Evolutionary conservation across 2,329 filamentous ascomycete species (phyloP).

Genomic region (Talaromyces sp.): DNA sequence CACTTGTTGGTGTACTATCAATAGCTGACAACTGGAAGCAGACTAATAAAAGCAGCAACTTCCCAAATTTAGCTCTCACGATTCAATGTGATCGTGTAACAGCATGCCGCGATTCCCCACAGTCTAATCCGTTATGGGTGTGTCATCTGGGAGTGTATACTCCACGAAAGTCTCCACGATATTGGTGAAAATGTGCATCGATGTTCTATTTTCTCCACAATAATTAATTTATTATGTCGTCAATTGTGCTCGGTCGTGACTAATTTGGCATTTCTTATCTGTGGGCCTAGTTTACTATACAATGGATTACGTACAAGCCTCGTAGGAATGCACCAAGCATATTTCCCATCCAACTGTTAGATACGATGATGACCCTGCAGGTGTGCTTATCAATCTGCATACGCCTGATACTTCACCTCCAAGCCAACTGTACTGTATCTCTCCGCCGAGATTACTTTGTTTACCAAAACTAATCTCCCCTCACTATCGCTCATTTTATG

Average conservation of each 20-base stretch:
- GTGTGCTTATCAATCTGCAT: slow-evolving; percentile 1
- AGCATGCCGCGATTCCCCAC: too few species aligned
- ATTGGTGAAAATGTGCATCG: too few species aligned
- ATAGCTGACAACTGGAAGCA: too few species aligned
- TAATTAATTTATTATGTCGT: not conserved
- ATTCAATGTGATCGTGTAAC: too few species aligned
- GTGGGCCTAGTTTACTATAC: not conserved
- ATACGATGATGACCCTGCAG: not conserved
- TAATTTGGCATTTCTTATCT: not conserved
- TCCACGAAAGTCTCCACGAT: too few species aligned
- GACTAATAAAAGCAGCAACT: too few species aligned
- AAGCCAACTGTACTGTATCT: slow-evolving; percentile 21
- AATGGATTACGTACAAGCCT: not conserved
- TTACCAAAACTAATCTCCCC: slow-evolving; percentile 25
- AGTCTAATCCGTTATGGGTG: too few species aligned
- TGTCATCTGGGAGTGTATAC: too few species aligned
- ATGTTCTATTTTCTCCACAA: too few species aligned
- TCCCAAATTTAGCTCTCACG: too few species aligned
- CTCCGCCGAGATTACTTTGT: slow-evolving; percentile 21
- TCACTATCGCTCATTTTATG: slow-evolving; percentile 25
- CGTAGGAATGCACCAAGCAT: not conserved
- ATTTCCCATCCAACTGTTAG: not conserved
- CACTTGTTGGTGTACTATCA: too few species aligned
- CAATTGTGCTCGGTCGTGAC: not conserved
- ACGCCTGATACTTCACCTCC: slow-evolving; percentile 22